These are phyloP conservation scores for Dictyostelium intermedium DNA, from an alignment of 78 protist genomes.

Conservation along the genomic window DNA sequence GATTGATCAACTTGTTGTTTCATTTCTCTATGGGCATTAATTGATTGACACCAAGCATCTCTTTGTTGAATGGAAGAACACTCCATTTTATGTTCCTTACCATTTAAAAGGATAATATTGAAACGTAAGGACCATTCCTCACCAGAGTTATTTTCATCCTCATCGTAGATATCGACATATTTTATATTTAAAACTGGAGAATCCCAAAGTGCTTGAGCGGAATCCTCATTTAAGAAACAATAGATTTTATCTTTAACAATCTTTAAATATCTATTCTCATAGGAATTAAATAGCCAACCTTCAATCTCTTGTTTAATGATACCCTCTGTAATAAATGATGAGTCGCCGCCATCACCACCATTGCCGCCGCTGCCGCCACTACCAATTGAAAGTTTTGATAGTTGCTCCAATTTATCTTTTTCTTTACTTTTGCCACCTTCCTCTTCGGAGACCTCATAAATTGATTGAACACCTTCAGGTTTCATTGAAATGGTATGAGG, in stretches of 20 bases:
- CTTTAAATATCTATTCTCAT: slow-evolving; percentile 49
- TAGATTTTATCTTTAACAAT: slow-evolving; percentile 43
- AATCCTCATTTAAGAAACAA: slow-evolving; percentile 70
- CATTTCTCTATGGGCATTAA: slow-evolving; percentile 57
- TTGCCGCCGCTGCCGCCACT: not conserved
- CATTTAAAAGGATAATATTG: slow-evolving; percentile 11
- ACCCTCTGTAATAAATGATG: slow-evolving; percentile 19
- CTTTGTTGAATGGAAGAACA: slow-evolving; percentile 2
- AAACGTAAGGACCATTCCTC: slow-evolving; percentile 53
- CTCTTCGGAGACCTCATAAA: slow-evolving; percentile 70
- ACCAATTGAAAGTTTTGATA: not conserved
- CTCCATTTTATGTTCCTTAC: slow-evolving; percentile 48
- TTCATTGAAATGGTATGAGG: slow-evolving; percentile 58
- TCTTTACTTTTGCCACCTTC: slow-evolving; percentile 78
- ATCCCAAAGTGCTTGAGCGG: slow-evolving; percentile 74
- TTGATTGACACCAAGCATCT: slow-evolving; percentile 53
- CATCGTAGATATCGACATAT: slow-evolving; percentile 31
- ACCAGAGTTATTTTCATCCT: not conserved
- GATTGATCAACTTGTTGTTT: slow-evolving; percentile 1
- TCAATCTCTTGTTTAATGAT: slow-evolving; percentile 62
- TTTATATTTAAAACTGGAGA: not conserved
- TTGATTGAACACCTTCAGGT: slow-evolving; percentile 57
- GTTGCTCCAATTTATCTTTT: slow-evolving; percentile 66
- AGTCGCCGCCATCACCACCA: not conserved
- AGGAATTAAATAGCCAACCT: slow-evolving; percentile 72